Evolutionary conservation across 257 asterid species (phyloP).

Genomic region (Nyctanthes arbortristis): DNA sequence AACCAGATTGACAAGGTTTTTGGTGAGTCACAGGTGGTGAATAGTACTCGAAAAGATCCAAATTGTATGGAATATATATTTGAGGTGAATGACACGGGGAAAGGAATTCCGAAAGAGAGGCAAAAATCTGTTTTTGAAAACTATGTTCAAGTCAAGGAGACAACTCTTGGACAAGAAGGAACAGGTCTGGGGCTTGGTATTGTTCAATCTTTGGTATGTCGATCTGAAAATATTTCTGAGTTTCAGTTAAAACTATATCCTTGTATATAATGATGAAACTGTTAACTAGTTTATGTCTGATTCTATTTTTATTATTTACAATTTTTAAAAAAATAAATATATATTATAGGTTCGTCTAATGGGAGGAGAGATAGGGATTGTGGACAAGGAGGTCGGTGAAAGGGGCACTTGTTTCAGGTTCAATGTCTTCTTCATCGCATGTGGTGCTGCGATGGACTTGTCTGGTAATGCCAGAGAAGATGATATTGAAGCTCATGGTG

Average conservation of each 20-base stretch:
- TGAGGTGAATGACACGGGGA: constrained; percentile 79
- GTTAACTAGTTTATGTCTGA: no score
- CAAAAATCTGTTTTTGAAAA: constrained; percentile 66
- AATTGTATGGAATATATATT: constrained; percentile 58
- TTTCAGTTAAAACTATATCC: no score
- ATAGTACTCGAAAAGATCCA: constrained; percentile 36
- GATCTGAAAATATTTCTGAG: no score
- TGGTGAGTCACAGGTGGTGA: constrained; percentile 27
- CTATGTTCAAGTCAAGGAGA: constrained; percentile 74
- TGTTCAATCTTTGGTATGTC: constrained; percentile 74
- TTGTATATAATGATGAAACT: no score
- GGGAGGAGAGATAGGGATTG: constrained; percentile 74
- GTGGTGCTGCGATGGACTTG: neutral
- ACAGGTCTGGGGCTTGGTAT: constrained; percentile 86
- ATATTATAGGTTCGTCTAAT: constrained; percentile 56
- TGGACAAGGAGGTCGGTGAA: constrained; percentile 58
- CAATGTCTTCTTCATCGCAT: constrained; percentile 33
- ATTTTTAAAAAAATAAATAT: no score
- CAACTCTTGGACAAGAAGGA: constrained; percentile 51
- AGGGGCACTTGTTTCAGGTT: constrained; percentile 65
- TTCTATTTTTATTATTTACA: neutral
- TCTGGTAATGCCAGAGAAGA: constrained; percentile 10
- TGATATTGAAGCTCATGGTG: constrained; percentile 32
- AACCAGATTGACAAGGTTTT: constrained; percentile 20
- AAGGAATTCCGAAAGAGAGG: constrained; percentile 76